Percentiles rank a stretch among this genome's conserved stretches.
These are phyloP conservation scores for Phytophthora citricola DNA, from an alignment of 352 stramenopile genomes.

Conservation along the genomic window DNA sequence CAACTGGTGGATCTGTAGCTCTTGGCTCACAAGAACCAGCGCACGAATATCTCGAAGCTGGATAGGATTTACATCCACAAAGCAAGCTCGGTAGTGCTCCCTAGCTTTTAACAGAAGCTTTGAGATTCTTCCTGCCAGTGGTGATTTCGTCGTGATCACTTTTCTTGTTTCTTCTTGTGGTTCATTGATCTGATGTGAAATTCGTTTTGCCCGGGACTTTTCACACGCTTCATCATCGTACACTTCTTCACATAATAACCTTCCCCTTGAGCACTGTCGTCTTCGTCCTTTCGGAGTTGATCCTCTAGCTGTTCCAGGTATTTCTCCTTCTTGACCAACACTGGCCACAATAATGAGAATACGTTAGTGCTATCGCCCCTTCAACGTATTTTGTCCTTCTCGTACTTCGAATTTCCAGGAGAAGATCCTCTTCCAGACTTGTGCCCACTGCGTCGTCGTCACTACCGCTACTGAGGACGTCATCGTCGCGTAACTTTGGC, in stretches of 20 bases:
- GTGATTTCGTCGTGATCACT: background rate
- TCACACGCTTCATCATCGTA: background rate
- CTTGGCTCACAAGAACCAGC: conserved; percentile 35
- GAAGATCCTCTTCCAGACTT: conserved; percentile 30
- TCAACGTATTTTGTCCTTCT: background rate
- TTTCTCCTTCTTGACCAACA: conserved; percentile 42
- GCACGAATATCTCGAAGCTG: conserved; percentile 29
- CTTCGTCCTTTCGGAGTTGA: conserved; percentile 21
- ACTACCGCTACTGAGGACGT: background rate
- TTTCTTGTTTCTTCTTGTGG: background rate
- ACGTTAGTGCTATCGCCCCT: background rate
- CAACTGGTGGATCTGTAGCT: conserved; percentile 37
- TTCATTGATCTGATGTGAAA: background rate
- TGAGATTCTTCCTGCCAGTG: background rate
- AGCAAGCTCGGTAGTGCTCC: conserved; percentile 35
- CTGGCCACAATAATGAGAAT: conserved; percentile 11
- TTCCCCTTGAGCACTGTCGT: background rate
- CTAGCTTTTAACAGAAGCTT: background rate
- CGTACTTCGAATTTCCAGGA: conserved; percentile 31
- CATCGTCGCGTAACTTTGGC: conserved; percentile 13
- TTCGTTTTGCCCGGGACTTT: background rate
- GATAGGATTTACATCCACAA: conserved; percentile 41
- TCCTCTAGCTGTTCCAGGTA: conserved; percentile 33
- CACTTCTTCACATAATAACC: conserved; percentile 6
- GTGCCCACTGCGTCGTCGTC: conserved; percentile 15